These are phyloP conservation scores for Coleophoma eucalyptorum DNA, from an alignment of 2,329 filamentous ascomycete genomes.

Conservation along the genomic window DNA sequence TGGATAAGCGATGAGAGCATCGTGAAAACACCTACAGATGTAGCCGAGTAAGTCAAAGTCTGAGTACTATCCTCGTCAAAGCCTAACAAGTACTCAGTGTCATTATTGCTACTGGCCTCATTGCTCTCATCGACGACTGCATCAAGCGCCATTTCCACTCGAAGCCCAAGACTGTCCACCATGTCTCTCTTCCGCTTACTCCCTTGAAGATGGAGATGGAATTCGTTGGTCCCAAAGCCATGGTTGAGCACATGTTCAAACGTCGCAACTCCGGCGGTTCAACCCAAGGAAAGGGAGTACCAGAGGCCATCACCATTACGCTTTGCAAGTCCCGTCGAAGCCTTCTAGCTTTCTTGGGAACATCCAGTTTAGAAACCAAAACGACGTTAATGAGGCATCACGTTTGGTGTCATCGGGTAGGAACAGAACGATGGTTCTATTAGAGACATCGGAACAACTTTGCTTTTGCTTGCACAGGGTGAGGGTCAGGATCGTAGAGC, in stretches of 20 bases:
- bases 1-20: slow-evolving; percentile 78
- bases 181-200: slow-evolving; percentile 46
- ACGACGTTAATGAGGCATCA: too few relatives aligned
- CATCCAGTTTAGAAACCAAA: too few relatives aligned
- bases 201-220: slow-evolving; percentile 50
- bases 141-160: slow-evolving; percentile 54
- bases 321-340: background rate
- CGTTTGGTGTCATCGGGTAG: background rate
- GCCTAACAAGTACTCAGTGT: slow-evolving; percentile 51
- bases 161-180: slow-evolving; percentile 39
- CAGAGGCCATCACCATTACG: slow-evolving; percentile 13
- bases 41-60: slow-evolving; percentile 71
- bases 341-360: background rate
- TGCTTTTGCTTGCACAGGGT: background rate
- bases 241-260: slow-evolving; percentile 62
- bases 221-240: slow-evolving; percentile 55
- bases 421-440: background rate
- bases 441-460: background rate
- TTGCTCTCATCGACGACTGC: slow-evolving; percentile 85
- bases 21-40: slow-evolving; percentile 65
- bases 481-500: background rate
- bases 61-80: background rate
- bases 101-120: slow-evolving; percentile 84
- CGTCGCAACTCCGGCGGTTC: slow-evolving; percentile 31
- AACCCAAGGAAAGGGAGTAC: slow-evolving; percentile 15